Conservation (phyloP, 23 red algal genomes). For the Cyanidiococcus yangmingshanensis region DNA sequence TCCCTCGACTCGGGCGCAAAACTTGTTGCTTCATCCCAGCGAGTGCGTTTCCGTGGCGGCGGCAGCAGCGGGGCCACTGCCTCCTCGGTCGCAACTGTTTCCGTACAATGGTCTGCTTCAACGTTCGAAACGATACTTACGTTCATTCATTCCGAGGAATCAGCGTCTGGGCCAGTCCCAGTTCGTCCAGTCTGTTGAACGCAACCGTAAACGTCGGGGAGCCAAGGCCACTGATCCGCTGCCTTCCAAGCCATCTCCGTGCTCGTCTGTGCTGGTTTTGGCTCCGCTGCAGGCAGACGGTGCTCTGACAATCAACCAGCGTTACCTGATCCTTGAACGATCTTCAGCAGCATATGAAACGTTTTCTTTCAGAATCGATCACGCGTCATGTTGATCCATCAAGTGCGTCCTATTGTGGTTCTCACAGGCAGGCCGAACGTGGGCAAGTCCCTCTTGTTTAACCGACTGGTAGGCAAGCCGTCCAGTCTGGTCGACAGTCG, state of each 20-base stretch:
- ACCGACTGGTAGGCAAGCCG: slow-evolving; percentile 10
- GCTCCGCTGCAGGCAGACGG: not conserved
- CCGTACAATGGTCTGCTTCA: no score
- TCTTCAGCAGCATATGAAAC: not conserved
- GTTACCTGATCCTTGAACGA: not conserved
- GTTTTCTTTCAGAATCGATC: not conserved
- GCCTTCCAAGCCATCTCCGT: not conserved
- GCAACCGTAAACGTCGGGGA: no score
- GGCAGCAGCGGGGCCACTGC: not conserved
- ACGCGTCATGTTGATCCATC: not conserved
- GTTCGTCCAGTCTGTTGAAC: not conserved
- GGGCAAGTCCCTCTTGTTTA: slow-evolving; percentile 30
- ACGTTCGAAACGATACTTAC: no score
- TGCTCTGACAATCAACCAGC: not conserved
- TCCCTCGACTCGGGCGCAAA: not conserved
- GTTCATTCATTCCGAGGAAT: no score
- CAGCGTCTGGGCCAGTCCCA: no score
- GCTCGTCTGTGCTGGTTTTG: not conserved
- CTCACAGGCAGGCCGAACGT: slow-evolving; percentile 24
- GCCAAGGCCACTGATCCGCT: not conserved
- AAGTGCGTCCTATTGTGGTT: not conserved
- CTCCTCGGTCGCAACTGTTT: no score
- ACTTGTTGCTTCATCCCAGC: not conserved
- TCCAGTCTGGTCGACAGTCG: slow-evolving; percentile 20
- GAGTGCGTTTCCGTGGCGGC: not conserved